phyloP scores from a whole-genome alignment of 2,329 filamentous ascomycete species.

The Septoria petroselini region DNA sequence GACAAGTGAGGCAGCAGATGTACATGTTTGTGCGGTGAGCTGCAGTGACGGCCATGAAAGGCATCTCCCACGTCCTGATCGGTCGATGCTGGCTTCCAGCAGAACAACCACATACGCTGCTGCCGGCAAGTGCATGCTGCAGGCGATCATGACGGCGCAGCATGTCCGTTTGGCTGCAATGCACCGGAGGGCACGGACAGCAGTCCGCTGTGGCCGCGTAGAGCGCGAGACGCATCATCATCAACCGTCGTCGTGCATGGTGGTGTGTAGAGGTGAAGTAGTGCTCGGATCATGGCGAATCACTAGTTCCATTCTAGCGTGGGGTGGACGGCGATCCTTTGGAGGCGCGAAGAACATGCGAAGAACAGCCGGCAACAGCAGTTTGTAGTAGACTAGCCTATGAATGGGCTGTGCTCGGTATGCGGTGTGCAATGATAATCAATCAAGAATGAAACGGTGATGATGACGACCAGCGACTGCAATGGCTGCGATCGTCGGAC shows the following conservation, averaged over 20 bases:
- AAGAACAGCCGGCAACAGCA: slow-evolving; percentile 7
- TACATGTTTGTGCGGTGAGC: neutral
- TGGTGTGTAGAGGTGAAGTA: slow-evolving; percentile 1
- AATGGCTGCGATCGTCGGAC: neutral
- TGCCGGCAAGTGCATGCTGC: neutral
- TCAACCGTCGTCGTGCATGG: neutral
- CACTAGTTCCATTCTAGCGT: neutral
- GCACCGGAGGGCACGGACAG: neutral
- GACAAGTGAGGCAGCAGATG: neutral
- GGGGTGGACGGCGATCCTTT: neutral
- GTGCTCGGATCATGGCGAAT: neutral
- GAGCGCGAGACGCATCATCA: neutral
- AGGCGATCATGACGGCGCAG: slow-evolving; percentile 1
- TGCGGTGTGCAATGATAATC: slow-evolving; percentile 3
- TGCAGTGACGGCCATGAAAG: neutral
- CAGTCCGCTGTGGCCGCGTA: slow-evolving; percentile 5
- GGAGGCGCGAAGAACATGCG: neutral
- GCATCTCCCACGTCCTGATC: neutral
- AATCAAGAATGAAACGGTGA: neutral
- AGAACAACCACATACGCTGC: slow-evolving; percentile 10
- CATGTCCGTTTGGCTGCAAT: slow-evolving; percentile 4
- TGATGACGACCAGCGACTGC: neutral
- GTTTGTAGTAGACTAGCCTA: too few relatives aligned
- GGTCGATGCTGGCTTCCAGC: neutral
- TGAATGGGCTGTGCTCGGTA: too few relatives aligned